phyloP scores from a whole-genome alignment of 140 eudicot species.

The Oenanthe javanica region DNA sequence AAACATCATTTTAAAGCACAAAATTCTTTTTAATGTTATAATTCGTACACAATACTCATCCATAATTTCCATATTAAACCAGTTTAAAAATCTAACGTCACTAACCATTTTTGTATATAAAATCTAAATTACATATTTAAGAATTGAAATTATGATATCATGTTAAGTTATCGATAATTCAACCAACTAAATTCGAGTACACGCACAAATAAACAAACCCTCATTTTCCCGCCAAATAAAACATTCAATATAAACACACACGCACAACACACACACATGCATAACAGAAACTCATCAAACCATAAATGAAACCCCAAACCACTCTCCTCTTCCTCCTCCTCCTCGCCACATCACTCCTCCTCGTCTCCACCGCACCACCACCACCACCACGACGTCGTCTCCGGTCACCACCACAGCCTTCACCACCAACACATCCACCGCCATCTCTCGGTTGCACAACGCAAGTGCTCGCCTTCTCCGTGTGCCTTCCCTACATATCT shows the following conservation, averaged over 20 bases:
- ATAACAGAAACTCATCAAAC: not conserved
- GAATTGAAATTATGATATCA: no score
- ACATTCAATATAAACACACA: not conserved
- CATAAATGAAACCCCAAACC: not conserved
- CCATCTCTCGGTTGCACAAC: constrained; percentile 41
- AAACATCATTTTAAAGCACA: no score
- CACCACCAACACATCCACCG: constrained; percentile 18
- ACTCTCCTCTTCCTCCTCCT: constrained; percentile 8
- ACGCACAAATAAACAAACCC: no score
- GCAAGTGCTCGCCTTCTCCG: constrained; percentile 51
- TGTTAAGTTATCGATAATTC: no score
- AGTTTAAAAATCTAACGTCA: no score
- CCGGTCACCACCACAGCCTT: constrained; percentile 3
- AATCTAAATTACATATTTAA: no score
- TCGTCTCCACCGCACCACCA: not conserved
- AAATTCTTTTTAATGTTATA: no score
- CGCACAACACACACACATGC: not conserved
- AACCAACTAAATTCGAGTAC: no score
- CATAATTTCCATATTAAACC: not conserved
- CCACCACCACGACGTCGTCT: constrained; percentile 19
- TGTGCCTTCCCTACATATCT: constrained; percentile 66
- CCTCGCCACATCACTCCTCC: not conserved
- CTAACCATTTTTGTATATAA: no score
- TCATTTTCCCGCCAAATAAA: constrained; percentile 23
- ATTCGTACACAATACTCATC: not conserved